These are phyloP conservation scores for Metarhizium brunneum DNA, from an alignment of 2,329 filamentous ascomycete genomes.

Conservation along the genomic window DNA sequence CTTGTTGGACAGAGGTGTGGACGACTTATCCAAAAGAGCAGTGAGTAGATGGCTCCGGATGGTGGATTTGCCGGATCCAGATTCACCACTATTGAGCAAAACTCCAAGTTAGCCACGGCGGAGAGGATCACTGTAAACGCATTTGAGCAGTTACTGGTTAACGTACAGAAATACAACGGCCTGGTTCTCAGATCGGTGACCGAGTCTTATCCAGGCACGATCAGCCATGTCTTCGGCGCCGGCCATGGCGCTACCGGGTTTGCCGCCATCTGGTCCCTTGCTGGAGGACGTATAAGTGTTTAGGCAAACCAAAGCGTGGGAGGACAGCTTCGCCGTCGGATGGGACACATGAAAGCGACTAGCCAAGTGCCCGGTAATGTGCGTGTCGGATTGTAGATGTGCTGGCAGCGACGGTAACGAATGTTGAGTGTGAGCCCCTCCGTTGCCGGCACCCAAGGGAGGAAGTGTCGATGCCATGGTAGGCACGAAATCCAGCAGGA, in stretches of 20 bases:
- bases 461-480: conserved; percentile 54
- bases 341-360: conserved; percentile 87
- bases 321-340: conserved; percentile 81
- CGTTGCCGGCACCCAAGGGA: conserved; percentile 35
- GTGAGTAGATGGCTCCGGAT: conserved; percentile 82
- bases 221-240: conserved; percentile 88
- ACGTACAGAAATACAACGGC: conserved; percentile 86
- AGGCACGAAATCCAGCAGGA: conserved; percentile 18
- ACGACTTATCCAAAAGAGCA: conserved; percentile 78
- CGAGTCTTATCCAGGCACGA: conserved; percentile 75
- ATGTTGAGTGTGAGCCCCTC: conserved; percentile 66
- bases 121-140: background rate
- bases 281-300: conserved; percentile 91
- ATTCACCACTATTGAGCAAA: conserved; percentile 65
- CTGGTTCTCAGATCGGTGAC: conserved; percentile 86
- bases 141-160: background rate
- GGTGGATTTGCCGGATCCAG: conserved; percentile 91
- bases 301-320: conserved; percentile 80
- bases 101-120: conserved; percentile 2
- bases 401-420: conserved; percentile 82
- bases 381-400: conserved; percentile 69
- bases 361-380: conserved; percentile 73
- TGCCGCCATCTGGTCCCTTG: conserved; percentile 81
- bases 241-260: conserved; percentile 84
- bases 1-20: conserved; percentile 87